Evolutionary conservation across 1,284 basidiomycete genomes (phyloP), one percentile per base, ranked within the genome.

Genomic region (Earliella scabrosa): DNA sequence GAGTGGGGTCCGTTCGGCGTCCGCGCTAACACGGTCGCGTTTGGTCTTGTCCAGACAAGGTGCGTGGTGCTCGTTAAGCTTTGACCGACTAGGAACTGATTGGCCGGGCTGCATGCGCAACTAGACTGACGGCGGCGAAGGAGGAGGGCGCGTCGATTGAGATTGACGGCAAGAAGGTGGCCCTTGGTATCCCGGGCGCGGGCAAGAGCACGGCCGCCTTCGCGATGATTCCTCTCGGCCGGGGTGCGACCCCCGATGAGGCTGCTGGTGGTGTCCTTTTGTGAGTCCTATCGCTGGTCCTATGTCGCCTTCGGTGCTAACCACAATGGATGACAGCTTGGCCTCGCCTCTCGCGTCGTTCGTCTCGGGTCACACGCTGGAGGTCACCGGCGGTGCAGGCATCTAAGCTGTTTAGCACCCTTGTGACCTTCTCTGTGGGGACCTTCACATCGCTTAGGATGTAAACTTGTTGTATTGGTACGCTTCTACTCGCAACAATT

Each of bases 1-100:
- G 92, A 95, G 71, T 95, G 92, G 92, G 92, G 93, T 53, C 71
- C 77, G 6, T 94, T 90, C 70, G 87, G 87, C 63, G 91, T 94
- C 10, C 86, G 90, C 46, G 87, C 88, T 43, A 93, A 94, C 75
- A 88, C 88, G 2, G 76, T 94, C 44, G 92, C 92, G 9, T 93
- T 86, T 63, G 91, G 90, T 29, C 80, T 83, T 56, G 84, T 93
- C 49, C 83, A 88, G 67, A 92, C 91, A 13, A 75, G 89, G 84
- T 88, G 59, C 54, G 69, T 67, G 32, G 43, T 46, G 41, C 26
- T 26, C 36, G n/a, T 46, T 24, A 8, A 9, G 18, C 21, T 11
- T 44, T 11, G 21, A 11, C 10, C n/a, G 35, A n/a, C n/a, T n/a
- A n/a, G n/a, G n/a, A n/a, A n/a, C 14, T 44, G 32, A 40, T 40